These are phyloP conservation scores for Suhomyces sp. DNA, from an alignment of 805 yeast genomes.

Conservation along the genomic window DNA sequence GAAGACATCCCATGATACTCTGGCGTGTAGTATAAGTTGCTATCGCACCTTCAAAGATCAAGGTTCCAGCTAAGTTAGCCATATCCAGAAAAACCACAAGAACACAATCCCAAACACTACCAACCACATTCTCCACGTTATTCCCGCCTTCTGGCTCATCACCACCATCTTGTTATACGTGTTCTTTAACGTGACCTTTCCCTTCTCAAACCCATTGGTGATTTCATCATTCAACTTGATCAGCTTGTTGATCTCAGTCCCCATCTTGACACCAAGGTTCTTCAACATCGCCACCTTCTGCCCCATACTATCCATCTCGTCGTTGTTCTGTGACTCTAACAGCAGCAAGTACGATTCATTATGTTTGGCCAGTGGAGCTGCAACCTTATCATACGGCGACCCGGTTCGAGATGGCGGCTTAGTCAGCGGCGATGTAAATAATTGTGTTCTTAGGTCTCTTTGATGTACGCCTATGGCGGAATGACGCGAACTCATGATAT, in stretches of 20 bases:
- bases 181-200: conserved; percentile 39
- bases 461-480: conserved; percentile 33
- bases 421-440: conserved; percentile 29
- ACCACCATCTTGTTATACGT: conserved; percentile 44
- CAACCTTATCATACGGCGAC: conserved; percentile 40
- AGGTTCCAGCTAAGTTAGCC: conserved; percentile 38
- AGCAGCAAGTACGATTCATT: conserved; percentile 43
- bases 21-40: too few relatives aligned
- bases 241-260: conserved; percentile 43
- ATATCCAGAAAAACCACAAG: conserved; percentile 42
- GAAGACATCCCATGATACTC: too few relatives aligned
- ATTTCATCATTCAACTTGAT: conserved; percentile 42
- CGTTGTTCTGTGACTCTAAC: conserved; percentile 43
- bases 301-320: conserved; percentile 41
- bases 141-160: conserved; percentile 48
- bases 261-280: conserved; percentile 43
- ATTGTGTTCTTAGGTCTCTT: conserved; percentile 42
- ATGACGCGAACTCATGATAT: conserved; percentile 14
- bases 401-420: conserved; percentile 30
- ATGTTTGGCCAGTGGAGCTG: conserved; percentile 33
- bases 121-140: conserved; percentile 46
- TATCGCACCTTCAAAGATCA: too few relatives aligned
- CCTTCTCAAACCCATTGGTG: conserved; percentile 39
- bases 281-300: conserved; percentile 42
- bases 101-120: conserved; percentile 36